These are phyloP conservation scores for Amaranthus palmeri DNA, from an alignment of 148 eudicot genomes.

Conservation along the genomic window DNA sequence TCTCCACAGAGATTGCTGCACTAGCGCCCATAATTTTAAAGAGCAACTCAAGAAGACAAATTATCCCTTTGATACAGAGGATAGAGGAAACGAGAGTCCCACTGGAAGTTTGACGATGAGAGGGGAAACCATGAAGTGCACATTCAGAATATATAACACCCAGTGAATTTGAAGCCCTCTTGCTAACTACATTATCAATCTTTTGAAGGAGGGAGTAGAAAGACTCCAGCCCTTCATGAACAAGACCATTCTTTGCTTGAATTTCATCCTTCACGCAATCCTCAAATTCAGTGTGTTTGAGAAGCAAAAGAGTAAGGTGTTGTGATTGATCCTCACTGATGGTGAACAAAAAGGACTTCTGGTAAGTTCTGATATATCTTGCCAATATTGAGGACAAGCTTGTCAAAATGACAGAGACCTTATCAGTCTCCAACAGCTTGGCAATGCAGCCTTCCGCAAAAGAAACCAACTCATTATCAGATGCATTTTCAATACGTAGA, in stretches of 20 bases:
- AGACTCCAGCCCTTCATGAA: constrained; percentile 46
- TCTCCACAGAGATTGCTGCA: constrained; percentile 35
- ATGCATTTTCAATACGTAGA: constrained; percentile 31
- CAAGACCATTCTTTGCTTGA: constrained; percentile 39
- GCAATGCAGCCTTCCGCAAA: constrained; percentile 47
- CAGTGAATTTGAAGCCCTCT: constrained; percentile 49
- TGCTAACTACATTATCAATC: constrained; percentile 42
- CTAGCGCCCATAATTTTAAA: constrained; percentile 38
- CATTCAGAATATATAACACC: constrained; percentile 60
- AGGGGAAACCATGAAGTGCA: constrained; percentile 85
- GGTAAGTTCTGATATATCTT: constrained; percentile 49
- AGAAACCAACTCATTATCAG: constrained; percentile 50
- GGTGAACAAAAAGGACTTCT: constrained; percentile 54
- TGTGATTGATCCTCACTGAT: constrained; percentile 33
- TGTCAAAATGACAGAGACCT: constrained; percentile 42
- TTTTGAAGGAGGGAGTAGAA: constrained; percentile 47
- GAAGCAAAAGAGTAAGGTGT: constrained; percentile 50
- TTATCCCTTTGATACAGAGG: constrained; percentile 56
- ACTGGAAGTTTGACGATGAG: constrained; percentile 47
- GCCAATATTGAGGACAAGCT: constrained; percentile 52
- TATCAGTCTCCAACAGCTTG: constrained; percentile 38
- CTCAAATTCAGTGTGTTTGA: constrained; percentile 62
- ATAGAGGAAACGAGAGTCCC: constrained; percentile 66
- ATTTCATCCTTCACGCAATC: constrained; percentile 53
- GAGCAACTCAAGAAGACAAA: constrained; percentile 50